A percentile compares a stretch with the other conserved stretches of the same genome.
Evolutionary conservation across 2,329 filamentous ascomycete genomes (phyloP).

Genomic region (Aspergillus latus): DNA sequence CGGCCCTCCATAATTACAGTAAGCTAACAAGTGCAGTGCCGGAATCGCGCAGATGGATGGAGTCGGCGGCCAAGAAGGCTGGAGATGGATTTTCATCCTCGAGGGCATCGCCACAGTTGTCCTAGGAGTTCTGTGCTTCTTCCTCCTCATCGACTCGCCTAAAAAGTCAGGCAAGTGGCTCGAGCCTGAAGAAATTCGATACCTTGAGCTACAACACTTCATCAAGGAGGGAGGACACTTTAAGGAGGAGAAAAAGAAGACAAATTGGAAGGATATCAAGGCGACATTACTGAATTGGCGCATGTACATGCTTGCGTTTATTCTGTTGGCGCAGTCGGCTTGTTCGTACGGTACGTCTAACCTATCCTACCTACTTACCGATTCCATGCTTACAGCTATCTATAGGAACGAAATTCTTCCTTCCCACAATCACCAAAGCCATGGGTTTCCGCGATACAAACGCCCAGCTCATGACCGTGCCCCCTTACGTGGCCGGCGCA

Average conservation of each 20-base stretch:
- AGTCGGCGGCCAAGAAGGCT: conserved; percentile 48
- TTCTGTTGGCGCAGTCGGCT: conserved; percentile 8
- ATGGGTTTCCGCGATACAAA: conserved; percentile 56
- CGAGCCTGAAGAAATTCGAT: conserved; percentile 35
- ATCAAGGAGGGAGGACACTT: conserved; percentile 12
- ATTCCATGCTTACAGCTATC: background rate
- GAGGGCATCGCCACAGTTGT: conserved; percentile 43
- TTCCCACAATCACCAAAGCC: conserved; percentile 62
- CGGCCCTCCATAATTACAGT: background rate
- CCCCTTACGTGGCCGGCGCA: conserved; percentile 57
- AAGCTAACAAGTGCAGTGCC: conserved; percentile 35
- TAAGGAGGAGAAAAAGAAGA: conserved; percentile 5
- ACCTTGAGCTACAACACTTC: conserved; percentile 15
- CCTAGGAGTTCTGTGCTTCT: conserved; percentile 18
- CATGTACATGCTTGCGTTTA: conserved; percentile 15
- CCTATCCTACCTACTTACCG: background rate
- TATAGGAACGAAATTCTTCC: conserved; percentile 12
- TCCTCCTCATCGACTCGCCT: conserved; percentile 43
- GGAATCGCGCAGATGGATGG: conserved; percentile 84
- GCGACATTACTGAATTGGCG: conserved; percentile 11
- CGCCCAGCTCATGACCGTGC: conserved; percentile 68
- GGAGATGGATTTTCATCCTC: conserved; percentile 51
- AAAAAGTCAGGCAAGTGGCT: conserved; percentile 39
- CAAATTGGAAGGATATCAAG: conserved; percentile 1
- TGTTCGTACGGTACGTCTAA: conserved; percentile 10